Percentiles rank a stretch among this genome's conserved stretches.
Evolutionary conservation across 768 basidiomycete genomes (phyloP).

Genomic region (Mrakia gelida): DNA sequence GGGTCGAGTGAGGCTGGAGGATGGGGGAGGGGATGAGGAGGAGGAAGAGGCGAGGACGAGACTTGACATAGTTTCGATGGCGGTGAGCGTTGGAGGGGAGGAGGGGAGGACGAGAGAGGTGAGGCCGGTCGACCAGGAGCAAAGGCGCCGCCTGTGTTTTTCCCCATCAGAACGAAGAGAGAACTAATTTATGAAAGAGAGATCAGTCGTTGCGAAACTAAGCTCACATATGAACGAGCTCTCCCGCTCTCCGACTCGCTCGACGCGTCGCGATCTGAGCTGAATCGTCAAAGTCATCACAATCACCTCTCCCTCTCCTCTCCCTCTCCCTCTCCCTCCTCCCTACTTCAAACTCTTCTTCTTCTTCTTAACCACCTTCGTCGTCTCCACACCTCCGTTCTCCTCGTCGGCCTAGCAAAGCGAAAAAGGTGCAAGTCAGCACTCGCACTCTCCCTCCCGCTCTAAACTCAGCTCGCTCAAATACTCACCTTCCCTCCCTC

Average conservation of each 20-base stretch:
- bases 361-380: constrained; percentile 10
- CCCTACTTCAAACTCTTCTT: neutral
- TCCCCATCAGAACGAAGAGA: too few species aligned
- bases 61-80: neutral
- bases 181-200: too few species aligned
- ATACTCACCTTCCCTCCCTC: constrained; percentile 36
- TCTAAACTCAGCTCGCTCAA: too few species aligned
- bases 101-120: neutral
- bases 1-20: neutral
- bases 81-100: too few species aligned
- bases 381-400: neutral
- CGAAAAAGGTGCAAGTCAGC: neutral
- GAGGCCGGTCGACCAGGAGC: too few species aligned
- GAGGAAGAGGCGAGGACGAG: neutral
- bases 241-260: too few species aligned
- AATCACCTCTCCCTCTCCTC: neutral
- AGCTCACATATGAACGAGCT: too few species aligned
- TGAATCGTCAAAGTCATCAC: neutral
- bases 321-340: neutral
- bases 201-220: too few species aligned
- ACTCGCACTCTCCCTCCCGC: too few species aligned
- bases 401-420: neutral
- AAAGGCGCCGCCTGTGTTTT: too few species aligned
- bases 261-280: too few species aligned
- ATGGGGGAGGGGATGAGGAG: neutral